These are phyloP conservation scores for Colletotrichum nymphaeae DNA, from an alignment of 2,329 filamentous ascomycete species.

Conservation along the genomic window DNA sequence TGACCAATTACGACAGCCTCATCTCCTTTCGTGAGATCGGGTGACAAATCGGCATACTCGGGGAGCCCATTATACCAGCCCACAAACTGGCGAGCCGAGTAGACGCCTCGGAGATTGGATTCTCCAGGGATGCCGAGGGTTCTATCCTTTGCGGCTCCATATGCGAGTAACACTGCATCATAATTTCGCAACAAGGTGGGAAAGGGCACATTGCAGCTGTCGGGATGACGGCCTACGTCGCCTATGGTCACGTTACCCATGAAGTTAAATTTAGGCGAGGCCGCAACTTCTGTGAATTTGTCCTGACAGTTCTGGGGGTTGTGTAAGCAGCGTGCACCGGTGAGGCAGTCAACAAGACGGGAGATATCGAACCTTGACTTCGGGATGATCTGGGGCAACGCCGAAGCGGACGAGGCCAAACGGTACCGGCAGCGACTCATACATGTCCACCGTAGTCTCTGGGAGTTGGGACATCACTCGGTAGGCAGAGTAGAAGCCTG, in stretches of 20 bases:
- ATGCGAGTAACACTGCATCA: constrained; percentile 91
- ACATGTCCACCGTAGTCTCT: constrained; percentile 89
- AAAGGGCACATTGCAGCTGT: constrained; percentile 70
- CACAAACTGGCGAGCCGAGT: constrained; percentile 92
- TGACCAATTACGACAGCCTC: constrained; percentile 92
- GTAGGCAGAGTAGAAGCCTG: constrained; percentile 94
- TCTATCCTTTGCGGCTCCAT: constrained; percentile 88
- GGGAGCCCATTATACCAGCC: constrained; percentile 99
- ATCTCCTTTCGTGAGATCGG: constrained; percentile 79
- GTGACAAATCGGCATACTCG: constrained; percentile 78
- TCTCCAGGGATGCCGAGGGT: constrained; percentile 85
- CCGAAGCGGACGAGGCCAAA: constrained; percentile 94
- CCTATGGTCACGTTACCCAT: constrained; percentile 90
- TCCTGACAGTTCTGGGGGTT: constrained; percentile 85
- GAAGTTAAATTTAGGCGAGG: constrained; percentile 86
- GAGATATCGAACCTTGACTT: constrained; percentile 83
- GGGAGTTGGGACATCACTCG: constrained; percentile 82
- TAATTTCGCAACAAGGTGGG: constrained; percentile 81
- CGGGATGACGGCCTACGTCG: constrained; percentile 52
- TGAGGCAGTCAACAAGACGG: background rate
- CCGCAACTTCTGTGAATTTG: constrained; percentile 89
- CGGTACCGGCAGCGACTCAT: constrained; percentile 90
- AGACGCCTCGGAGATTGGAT: constrained; percentile 75
- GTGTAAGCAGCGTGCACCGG: background rate
- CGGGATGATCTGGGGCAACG: constrained; percentile 97